These are phyloP conservation scores for Davidsoniella virescens DNA, from an alignment of 2,329 filamentous ascomycete genomes.

Conservation along the genomic window DNA sequence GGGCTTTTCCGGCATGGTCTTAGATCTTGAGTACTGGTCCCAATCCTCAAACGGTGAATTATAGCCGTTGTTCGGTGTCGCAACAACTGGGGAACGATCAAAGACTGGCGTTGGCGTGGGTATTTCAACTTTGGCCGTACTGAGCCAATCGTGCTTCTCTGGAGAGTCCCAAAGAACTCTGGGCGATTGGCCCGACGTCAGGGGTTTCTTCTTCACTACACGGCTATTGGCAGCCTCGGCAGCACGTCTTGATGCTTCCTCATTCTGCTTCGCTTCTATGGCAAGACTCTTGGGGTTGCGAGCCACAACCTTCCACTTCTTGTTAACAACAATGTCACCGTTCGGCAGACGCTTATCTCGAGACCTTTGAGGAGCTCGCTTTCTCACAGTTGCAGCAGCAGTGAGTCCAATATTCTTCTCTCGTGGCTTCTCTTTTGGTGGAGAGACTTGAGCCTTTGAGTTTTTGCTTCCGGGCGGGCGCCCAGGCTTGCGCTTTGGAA, in stretches of 20 bases:
- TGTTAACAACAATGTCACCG: conserved; percentile 10
- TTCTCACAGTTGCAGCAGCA: conserved; percentile 8
- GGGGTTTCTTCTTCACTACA: neutral
- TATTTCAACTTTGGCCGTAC: neutral
- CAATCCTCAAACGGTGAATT: too few relatives aligned
- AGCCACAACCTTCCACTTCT: conserved; percentile 12
- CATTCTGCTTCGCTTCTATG: conserved; percentile 6
- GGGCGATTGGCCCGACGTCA: too few relatives aligned
- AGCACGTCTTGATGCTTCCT: conserved; percentile 10
- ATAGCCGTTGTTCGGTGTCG: too few relatives aligned
- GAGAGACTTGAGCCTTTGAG: conserved; percentile 14
- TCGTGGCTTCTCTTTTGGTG: conserved; percentile 11
- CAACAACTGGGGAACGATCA: too few relatives aligned
- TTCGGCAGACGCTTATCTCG: conserved; percentile 9
- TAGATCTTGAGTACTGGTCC: too few relatives aligned
- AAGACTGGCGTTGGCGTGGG: too few relatives aligned
- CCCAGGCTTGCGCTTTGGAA: conserved; percentile 8
- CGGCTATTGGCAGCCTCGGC: conserved; percentile 5
- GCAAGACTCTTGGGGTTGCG: conserved; percentile 11
- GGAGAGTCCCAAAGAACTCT: neutral
- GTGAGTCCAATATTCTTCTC: conserved; percentile 9
- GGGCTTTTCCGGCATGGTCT: too few relatives aligned
- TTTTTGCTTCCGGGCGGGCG: conserved; percentile 8
- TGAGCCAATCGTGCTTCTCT: neutral
- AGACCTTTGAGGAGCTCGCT: conserved; percentile 9